These are phyloP conservation scores for Cardamine occulta DNA, from an alignment of 345 rosid species.

Conservation along the genomic window DNA sequence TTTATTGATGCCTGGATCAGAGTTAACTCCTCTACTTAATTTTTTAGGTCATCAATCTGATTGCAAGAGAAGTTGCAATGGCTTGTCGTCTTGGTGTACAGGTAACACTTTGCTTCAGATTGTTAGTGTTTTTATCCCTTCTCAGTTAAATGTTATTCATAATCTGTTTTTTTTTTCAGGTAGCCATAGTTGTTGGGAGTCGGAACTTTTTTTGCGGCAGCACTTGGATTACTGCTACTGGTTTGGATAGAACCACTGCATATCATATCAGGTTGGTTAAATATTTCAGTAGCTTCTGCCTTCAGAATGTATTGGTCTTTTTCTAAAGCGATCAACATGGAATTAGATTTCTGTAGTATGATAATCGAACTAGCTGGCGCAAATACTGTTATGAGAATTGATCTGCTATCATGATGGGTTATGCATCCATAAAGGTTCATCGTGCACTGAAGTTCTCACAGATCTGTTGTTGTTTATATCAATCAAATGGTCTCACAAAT, in stretches of 20 bases:
- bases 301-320: constrained; percentile 10
- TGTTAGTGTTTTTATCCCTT: not conserved
- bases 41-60: constrained; percentile 68
- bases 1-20: not conserved
- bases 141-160: constrained; percentile 1
- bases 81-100: constrained; percentile 82
- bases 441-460: not conserved
- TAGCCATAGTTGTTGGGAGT: constrained; percentile 90
- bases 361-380: not conserved
- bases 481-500: not conserved
- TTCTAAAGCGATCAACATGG: not conserved
- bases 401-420: not conserved
- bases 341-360: not conserved
- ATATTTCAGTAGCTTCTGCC: not conserved
- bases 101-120: constrained; percentile 49
- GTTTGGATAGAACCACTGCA: constrained; percentile 79
- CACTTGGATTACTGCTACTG: constrained; percentile 78
- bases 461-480: not conserved
- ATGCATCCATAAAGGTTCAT: constrained; percentile 6
- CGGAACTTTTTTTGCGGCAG: constrained; percentile 83
- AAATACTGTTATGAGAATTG: not conserved
- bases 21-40: constrained; percentile 20
- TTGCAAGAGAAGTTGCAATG: constrained; percentile 76
- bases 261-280: constrained; percentile 75
- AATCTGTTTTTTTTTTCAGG: constrained; percentile 50